Evolutionary conservation across 352 stramenopile species (phyloP).

Genomic region (Phytophthora litchii): DNA sequence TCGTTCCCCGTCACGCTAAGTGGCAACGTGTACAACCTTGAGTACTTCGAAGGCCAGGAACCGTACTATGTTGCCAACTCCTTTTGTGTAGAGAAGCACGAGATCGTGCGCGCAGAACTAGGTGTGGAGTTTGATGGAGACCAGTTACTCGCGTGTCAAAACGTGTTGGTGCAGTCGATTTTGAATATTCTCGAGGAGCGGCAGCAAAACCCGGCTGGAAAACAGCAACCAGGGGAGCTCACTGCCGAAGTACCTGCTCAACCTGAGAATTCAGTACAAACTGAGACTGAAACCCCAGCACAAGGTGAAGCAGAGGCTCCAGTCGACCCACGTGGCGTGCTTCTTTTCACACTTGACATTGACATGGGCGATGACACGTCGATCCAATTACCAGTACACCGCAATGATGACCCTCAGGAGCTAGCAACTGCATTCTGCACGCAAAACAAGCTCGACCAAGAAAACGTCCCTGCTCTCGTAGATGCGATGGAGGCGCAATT

Average conservation of each 20-base stretch:
- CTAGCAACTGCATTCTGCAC: constrained; percentile 65
- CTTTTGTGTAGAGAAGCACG: constrained; percentile 79
- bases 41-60: constrained; percentile 73
- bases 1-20: constrained; percentile 67
- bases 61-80: constrained; percentile 56
- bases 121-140: constrained; percentile 62
- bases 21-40: constrained; percentile 57
- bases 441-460: constrained; percentile 51
- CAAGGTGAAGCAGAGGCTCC: constrained; percentile 14
- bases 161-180: constrained; percentile 53
- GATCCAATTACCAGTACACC: constrained; percentile 51
- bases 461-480: constrained; percentile 65
- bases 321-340: constrained; percentile 26
- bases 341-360: constrained; percentile 79
- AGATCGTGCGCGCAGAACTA: constrained; percentile 55
- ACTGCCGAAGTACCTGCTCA: constrained; percentile 9
- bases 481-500: constrained; percentile 62
- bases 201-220: constrained; percentile 19
- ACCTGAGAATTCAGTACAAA: constrained; percentile 12
- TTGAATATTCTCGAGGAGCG: constrained; percentile 35
- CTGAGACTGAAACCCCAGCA: constrained; percentile 3
- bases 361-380: constrained; percentile 56
- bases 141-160: constrained; percentile 67
- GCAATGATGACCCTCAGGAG: constrained; percentile 54
- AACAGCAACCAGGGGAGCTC: constrained; percentile 22